Evolutionary conservation across 768 basidiomycete species (phyloP), one percentile per base, ranked within the genome.

Genomic region (Boletus pseudopeckii): DNA sequence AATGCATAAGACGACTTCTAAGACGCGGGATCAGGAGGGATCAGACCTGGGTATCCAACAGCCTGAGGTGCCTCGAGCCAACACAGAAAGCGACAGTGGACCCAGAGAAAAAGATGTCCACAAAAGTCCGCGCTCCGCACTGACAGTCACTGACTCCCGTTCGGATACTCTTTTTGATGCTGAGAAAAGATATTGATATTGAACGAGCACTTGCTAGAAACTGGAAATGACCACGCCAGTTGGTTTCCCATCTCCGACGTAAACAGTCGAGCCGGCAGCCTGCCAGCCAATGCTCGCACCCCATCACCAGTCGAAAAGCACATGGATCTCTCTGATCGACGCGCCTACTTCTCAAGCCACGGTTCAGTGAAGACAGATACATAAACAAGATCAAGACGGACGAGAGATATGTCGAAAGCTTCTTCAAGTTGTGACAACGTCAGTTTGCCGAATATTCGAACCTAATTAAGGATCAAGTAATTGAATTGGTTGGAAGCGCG

Each of bases 211-310:
- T 54, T 22, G 46, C 45, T 43, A 37, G 58, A 47, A 51, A 37
- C 52, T 44, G 24, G 51, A 64, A 56, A 40, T 28, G 47, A 42
- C 39, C 26, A 38, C 34, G 47, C 30, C 42, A 40, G 43, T 37
- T 36, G 52, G 48, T 56, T 65, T 68, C 58, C 60, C 60, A 60
- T 56, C 57, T 62, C 62, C 58, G 54, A 64, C 52, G 36, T 45
- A 37, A 38, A 43, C 30, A 26, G 52, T 52, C 48, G 43, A 53
- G 37, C 56, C 48, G 45, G 32, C 53, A 17, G 48, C 24, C 41
- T 20, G 37, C n/a, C 38, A 52, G 45, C 45, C 55, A 53, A 61
- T 45, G 56, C 54, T 53, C 34, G 50, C 59, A 45, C 42, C 44
- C 37, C 55, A 56, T 52, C 54, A 42, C 57, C 26, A 39, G 53